Conservation (phyloP, 2,329 filamentous ascomycete species). For the Incumbomyces lentus region DNA sequence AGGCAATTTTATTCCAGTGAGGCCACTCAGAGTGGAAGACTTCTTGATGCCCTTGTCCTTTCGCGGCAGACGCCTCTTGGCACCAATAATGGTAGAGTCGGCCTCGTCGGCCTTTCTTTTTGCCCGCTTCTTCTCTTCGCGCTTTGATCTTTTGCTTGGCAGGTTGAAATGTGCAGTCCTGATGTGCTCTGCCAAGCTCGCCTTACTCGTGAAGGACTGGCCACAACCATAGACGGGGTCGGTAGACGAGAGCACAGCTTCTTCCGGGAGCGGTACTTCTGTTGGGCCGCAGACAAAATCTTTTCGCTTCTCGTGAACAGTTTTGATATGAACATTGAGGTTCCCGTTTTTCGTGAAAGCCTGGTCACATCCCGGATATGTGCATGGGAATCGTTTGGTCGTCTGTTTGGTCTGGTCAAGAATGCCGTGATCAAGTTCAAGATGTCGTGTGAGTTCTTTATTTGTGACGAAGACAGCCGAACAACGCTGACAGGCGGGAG, state of each 20-base stretch:
- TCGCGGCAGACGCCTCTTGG: slow-evolving; percentile 8
- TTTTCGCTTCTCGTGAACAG: slow-evolving; percentile 61
- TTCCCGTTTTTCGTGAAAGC: slow-evolving; percentile 78
- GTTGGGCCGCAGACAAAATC: slow-evolving; percentile 70
- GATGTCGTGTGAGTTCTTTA: slow-evolving; percentile 61
- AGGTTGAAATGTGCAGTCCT: slow-evolving; percentile 69
- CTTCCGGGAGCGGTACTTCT: slow-evolving; percentile 47
- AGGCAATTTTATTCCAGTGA: slow-evolving; percentile 26
- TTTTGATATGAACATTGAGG: slow-evolving; percentile 66
- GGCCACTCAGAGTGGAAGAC: slow-evolving; percentile 20
- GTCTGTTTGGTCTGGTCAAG: slow-evolving; percentile 22
- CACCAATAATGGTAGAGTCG: slow-evolving; percentile 6
- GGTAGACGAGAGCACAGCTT: slow-evolving; percentile 36
- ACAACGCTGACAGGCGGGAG: slow-evolving; percentile 64
- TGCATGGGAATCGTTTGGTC: slow-evolving; percentile 49
- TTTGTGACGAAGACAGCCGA: slow-evolving; percentile 56
- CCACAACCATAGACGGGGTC: slow-evolving; percentile 54
- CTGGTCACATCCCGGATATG: slow-evolving; percentile 58
- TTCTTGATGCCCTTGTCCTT: slow-evolving; percentile 19
- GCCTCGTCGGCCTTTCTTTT: slow-evolving; percentile 21
- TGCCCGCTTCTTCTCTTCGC: slow-evolving; percentile 31
- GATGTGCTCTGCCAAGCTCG: slow-evolving; percentile 72
- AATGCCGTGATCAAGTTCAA: slow-evolving; percentile 65
- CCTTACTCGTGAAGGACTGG: slow-evolving; percentile 64
- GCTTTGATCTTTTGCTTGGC: slow-evolving; percentile 30